Percentiles rank a stretch among this genome's conserved stretches.
These are phyloP conservation scores for Pseudogymnoascus sp. DNA, from an alignment of 2,329 filamentous ascomycete genomes.

Conservation along the genomic window DNA sequence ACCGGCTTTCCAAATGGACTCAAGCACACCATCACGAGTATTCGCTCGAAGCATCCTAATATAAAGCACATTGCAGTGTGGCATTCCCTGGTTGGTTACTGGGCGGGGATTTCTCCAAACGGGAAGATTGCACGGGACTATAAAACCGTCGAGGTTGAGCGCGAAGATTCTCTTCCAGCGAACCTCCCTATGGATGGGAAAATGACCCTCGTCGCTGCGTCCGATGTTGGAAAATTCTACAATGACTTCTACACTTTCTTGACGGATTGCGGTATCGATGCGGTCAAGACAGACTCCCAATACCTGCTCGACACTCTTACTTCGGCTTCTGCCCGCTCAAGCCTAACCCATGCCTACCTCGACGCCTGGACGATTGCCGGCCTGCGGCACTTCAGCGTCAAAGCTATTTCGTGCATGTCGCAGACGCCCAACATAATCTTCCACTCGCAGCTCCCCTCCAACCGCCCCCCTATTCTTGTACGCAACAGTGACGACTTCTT, in stretches of 20 bases:
- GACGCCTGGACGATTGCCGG: conserved; percentile 78
- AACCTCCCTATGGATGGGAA: conserved; percentile 50
- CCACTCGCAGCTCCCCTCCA: conserved; percentile 71
- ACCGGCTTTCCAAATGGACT: conserved; percentile 74
- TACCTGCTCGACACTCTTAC: conserved; percentile 76
- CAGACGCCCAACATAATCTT: conserved; percentile 82
- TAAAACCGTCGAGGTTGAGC: conserved; percentile 58
- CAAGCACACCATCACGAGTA: conserved; percentile 59
- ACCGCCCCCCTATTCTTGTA: conserved; percentile 64
- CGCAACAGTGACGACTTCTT: conserved; percentile 93
- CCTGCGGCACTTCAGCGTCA: conserved; percentile 68
- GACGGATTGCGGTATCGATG: conserved; percentile 64
- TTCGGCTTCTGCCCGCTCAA: conserved; percentile 60
- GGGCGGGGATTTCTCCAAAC: conserved; percentile 75
- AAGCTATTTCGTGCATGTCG: conserved; percentile 90
- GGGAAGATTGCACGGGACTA: conserved; percentile 72
- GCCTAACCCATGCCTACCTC: conserved; percentile 68
- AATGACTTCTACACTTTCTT: conserved; percentile 88
- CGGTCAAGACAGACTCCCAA: conserved; percentile 85
- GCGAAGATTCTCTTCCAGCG: conserved; percentile 40
- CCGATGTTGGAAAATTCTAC: conserved; percentile 72
- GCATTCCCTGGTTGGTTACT: conserved; percentile 84
- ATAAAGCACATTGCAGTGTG: conserved; percentile 86
- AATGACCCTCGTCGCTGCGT: conserved; percentile 65
- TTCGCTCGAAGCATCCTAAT: conserved; percentile 61